Percentiles rank a stretch among this genome's conserved stretches.
phyloP scores from a whole-genome alignment of 768 basidiomycete species.

The Austroboletus eburneus region DNA sequence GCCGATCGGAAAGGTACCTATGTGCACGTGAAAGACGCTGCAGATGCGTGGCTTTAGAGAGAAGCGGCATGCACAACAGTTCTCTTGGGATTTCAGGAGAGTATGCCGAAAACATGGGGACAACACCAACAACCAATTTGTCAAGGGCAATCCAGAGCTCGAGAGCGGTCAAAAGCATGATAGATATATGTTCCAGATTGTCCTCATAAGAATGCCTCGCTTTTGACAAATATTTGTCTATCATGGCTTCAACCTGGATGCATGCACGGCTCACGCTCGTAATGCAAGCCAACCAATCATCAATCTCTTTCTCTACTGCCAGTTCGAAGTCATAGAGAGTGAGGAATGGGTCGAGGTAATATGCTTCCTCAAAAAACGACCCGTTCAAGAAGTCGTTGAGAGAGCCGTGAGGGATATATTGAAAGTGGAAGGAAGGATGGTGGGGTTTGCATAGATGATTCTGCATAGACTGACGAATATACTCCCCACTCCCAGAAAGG shows the following conservation, averaged over 20 bases:
- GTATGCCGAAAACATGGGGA: not conserved
- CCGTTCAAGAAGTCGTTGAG: not conserved
- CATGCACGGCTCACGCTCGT: not conserved
- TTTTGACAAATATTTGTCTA: conserved; percentile 19
- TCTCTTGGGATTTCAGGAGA: not conserved
- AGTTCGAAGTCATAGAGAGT: conserved; percentile 31
- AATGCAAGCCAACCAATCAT: conserved; percentile 27
- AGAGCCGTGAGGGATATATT: not conserved
- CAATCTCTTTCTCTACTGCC: conserved; percentile 26
- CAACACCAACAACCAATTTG: not conserved
- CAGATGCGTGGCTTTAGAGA: conserved; percentile 8
- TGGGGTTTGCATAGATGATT: not conserved
- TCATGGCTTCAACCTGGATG: conserved; percentile 12
- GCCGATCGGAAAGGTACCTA: conserved; percentile 14
- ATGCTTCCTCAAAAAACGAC: conserved; percentile 1
- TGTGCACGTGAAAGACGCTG: not conserved
- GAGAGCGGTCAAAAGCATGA: conserved; percentile 34
- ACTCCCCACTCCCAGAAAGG: conserved; percentile 24
- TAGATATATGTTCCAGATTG: conserved; percentile 36
- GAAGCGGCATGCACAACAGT: conserved; percentile 29
- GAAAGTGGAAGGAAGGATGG: not conserved
- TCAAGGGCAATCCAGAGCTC: conserved; percentile 36
- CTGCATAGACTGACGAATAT: conserved; percentile 18
- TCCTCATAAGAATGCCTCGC: conserved; percentile 22
- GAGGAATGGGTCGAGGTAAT: not conserved